Evolutionary conservation across 2,329 filamentous ascomycete genomes (phyloP).

Genomic region (Cadophora sp.): DNA sequence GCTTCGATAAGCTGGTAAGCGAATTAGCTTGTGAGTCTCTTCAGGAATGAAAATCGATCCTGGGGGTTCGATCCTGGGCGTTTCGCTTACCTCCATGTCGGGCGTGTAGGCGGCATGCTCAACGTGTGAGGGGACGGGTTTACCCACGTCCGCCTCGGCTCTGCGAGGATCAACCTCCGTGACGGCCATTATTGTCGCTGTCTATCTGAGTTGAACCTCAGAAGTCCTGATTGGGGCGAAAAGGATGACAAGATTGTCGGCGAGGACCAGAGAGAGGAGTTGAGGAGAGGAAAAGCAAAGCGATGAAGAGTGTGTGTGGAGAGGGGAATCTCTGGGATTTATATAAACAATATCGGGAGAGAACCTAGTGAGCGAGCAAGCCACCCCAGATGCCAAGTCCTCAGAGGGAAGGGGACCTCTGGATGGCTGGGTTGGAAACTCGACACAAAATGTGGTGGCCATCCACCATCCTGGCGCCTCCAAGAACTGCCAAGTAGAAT

Average conservation of each 20-base stretch:
- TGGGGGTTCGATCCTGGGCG: neutral
- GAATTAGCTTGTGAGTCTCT: neutral
- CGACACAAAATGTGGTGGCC: neutral
- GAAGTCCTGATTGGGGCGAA: neutral
- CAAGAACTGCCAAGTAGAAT: constrained; percentile 10
- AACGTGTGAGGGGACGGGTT: constrained; percentile 3
- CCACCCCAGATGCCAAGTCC: constrained; percentile 2
- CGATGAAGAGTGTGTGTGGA: neutral
- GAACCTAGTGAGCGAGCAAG: neutral
- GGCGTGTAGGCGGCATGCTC: constrained; percentile 17
- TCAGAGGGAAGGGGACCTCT: neutral
- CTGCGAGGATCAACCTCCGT: constrained; percentile 1
- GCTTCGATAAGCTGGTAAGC: constrained; percentile 11
- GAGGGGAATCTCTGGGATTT: neutral
- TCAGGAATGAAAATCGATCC: too few species aligned
- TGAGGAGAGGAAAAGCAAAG: neutral
- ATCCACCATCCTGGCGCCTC: neutral
- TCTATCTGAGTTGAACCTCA: neutral
- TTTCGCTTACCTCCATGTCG: neutral
- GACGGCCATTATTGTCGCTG: constrained; percentile 11
- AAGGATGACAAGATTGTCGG: neutral
- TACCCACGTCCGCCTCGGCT: constrained; percentile 4
- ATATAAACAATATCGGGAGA: neutral
- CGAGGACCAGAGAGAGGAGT: neutral
- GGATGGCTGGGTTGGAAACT: neutral